These are phyloP conservation scores for Penicillium flavigenum DNA, from an alignment of 495 filamentous ascomycete genomes.

Conservation along the genomic window DNA sequence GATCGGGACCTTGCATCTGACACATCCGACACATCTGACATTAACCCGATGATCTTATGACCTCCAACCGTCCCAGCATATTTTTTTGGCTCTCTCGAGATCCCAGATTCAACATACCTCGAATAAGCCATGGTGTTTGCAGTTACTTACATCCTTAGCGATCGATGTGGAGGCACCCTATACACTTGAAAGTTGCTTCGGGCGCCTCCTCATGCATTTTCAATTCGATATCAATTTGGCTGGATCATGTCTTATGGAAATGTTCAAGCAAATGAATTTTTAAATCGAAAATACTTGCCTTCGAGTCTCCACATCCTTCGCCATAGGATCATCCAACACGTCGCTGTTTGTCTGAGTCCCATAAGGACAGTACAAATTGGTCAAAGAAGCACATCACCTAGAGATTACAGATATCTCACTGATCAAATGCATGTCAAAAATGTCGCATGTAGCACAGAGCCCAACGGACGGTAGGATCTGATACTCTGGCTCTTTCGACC, in stretches of 20 bases:
- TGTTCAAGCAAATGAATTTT: no score
- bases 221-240: not conserved
- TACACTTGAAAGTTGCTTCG: not conserved
- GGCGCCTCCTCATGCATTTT: not conserved
- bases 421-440: slow-evolving; percentile 22
- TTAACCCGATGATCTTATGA: not conserved
- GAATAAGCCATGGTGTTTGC: not conserved
- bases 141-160: not conserved
- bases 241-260: no score
- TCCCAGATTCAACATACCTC: not conserved
- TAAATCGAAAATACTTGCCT: no score
- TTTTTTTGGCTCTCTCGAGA: not conserved
- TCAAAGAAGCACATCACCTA: slow-evolving; percentile 7
- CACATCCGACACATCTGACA: not conserved
- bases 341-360: slow-evolving; percentile 5
- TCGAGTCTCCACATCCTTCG: not conserved
- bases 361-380: not conserved
- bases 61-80: not conserved
- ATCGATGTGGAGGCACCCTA: not conserved
- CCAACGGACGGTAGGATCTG: slow-evolving; percentile 30
- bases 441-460: slow-evolving; percentile 33
- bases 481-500: not conserved
- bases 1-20: not conserved
- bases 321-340: not conserved
- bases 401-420: not conserved